Evolutionary conservation across 1,284 basidiomycete species (phyloP).

Genomic region (Boletus semigastroideus): DNA sequence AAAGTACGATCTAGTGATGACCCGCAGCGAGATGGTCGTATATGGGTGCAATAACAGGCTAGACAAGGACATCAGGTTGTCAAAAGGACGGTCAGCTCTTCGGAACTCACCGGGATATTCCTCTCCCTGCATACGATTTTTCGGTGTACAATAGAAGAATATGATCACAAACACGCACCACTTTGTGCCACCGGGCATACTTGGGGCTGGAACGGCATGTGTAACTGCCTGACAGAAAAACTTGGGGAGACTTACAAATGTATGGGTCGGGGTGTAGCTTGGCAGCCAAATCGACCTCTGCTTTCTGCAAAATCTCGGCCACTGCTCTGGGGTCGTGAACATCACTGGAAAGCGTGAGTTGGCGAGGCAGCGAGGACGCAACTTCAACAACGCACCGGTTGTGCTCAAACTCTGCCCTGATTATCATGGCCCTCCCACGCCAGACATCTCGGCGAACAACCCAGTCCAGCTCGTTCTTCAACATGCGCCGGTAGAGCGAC

Average conservation of each 20-base stretch:
- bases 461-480: constrained; percentile 90
- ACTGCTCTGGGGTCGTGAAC: constrained; percentile 87
- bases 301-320: constrained; percentile 76
- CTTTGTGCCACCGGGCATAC: constrained; percentile 84
- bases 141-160: constrained; percentile 14
- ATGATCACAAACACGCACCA: constrained; percentile 56
- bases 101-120: constrained; percentile 61
- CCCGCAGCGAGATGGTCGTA: constrained; percentile 34
- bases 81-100: neutral
- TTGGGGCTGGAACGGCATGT: constrained; percentile 52
- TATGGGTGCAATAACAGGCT: constrained; percentile 28
- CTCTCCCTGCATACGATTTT: constrained; percentile 55
- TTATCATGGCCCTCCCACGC: constrained; percentile 80
- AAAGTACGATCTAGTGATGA: constrained; percentile 27
- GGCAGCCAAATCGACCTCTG: constrained; percentile 73
- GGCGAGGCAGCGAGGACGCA: neutral
- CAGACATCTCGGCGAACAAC: constrained; percentile 81
- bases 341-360: constrained; percentile 50
- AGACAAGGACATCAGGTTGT: constrained; percentile 3
- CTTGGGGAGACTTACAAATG: constrained; percentile 57
- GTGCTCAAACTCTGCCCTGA: constrained; percentile 89
- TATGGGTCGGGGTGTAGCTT: constrained; percentile 89
- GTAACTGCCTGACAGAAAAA: constrained; percentile 1
- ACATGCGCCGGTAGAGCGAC: constrained; percentile 84
- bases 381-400: constrained; percentile 67